Conservation (phyloP, 1,284 basidiomycete genomes). For the Lignosus rhinocerotis region DNA sequence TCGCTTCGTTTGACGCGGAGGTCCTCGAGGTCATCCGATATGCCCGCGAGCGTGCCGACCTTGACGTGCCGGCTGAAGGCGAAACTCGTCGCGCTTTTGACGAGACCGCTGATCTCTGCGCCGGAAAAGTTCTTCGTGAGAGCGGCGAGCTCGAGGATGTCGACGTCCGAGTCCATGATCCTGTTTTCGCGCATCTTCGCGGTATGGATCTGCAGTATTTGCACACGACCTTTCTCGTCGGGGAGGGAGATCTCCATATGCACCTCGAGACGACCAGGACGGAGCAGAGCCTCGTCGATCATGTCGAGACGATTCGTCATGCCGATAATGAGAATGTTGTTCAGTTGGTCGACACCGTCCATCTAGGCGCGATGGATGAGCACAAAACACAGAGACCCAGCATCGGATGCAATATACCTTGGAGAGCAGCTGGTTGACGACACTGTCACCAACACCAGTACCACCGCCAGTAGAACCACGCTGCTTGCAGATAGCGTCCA, state of each 20-base stretch:
- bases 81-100: conserved; percentile 98
- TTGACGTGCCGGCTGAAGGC: conserved; percentile 98
- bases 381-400: not conserved
- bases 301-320: conserved; percentile 99
- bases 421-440: conserved; percentile 97
- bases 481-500: conserved; percentile 99
- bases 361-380: conserved; percentile 54
- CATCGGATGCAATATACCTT: conserved; percentile 57
- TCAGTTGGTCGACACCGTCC: conserved; percentile 99
- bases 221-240: conserved; percentile 89
- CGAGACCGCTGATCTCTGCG: conserved; percentile 93
- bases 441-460: conserved; percentile 98
- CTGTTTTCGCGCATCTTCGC: conserved; percentile 90
- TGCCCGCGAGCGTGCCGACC: conserved; percentile 93
- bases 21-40: conserved; percentile 94
- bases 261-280: conserved; percentile 98
- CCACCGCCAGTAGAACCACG: conserved; percentile 87
- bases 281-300: conserved; percentile 98
- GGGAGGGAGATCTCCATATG: conserved; percentile 99
- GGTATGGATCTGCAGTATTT: conserved; percentile 97
- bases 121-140: conserved; percentile 98
- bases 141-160: conserved; percentile 81
- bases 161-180: conserved; percentile 90
- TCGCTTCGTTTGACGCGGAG: conserved; percentile 87
- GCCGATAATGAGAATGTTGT: conserved; percentile 99